A percentile compares a stretch with the other conserved stretches of the same genome.
Evolutionary conservation across 2,329 filamentous ascomycete species (phyloP).

Genomic region (Ceratocystis alfenasii): DNA sequence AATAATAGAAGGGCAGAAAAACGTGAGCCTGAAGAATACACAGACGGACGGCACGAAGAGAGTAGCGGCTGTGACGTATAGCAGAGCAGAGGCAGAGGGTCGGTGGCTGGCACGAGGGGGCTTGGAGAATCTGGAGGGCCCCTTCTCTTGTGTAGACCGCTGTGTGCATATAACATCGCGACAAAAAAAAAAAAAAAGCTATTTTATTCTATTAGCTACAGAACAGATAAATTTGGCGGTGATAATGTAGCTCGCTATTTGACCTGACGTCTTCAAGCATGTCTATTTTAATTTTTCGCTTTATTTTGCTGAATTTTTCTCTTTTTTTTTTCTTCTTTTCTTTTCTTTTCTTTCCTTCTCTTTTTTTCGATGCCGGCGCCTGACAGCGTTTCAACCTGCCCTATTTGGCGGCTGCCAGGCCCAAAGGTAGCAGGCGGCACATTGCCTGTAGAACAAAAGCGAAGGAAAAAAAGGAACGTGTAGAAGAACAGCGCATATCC

Average conservation of each 20-base stretch:
- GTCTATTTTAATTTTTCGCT: neutral
- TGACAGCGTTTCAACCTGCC: constrained; percentile 12
- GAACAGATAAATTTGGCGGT: too few relatives aligned
- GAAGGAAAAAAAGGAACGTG: neutral
- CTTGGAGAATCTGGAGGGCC: too few relatives aligned
- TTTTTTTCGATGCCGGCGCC: neutral
- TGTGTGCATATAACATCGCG: too few relatives aligned
- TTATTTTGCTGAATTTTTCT: neutral
- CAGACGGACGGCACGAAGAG: neutral
- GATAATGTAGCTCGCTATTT: too few relatives aligned
- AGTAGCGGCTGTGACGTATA: neutral
- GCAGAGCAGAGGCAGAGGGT: too few relatives aligned
- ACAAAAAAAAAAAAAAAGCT: too few relatives aligned
- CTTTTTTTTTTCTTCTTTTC: neutral
- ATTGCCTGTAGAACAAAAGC: neutral
- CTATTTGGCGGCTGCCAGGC: constrained; percentile 4
- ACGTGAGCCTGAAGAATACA: neutral
- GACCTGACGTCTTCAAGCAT: neutral
- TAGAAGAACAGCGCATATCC: constrained; percentile 10
- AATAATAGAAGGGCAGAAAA: neutral
- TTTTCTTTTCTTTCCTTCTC: neutral
- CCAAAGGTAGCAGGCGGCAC: neutral
- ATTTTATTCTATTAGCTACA: too few relatives aligned
- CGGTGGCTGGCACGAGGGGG: too few relatives aligned
- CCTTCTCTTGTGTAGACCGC: too few relatives aligned